Conservation (phyloP, 805 yeast species). For the Hanseniaspora clermontiae region DNA sequence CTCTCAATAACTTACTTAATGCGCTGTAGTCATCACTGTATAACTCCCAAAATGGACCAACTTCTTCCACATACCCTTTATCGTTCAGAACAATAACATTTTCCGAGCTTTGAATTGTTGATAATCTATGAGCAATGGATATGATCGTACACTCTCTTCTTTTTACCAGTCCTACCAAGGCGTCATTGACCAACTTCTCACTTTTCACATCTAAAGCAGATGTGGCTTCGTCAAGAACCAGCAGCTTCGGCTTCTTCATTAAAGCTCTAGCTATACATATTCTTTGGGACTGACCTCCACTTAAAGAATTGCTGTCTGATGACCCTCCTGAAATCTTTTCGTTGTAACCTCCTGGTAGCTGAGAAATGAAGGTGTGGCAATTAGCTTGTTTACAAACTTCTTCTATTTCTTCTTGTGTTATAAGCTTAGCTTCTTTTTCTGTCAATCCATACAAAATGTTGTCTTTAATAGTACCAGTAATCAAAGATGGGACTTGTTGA, state of each 20-base stretch:
- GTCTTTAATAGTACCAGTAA: constrained; percentile 70
- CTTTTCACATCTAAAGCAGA: constrained; percentile 72
- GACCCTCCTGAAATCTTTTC: constrained; percentile 60
- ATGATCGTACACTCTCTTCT: constrained; percentile 61
- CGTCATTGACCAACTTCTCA: constrained; percentile 64
- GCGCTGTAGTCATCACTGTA: constrained; percentile 35
- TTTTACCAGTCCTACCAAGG: constrained; percentile 50
- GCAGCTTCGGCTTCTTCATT: constrained; percentile 57
- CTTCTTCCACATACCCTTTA: constrained; percentile 71
- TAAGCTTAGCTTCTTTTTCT: constrained; percentile 40
- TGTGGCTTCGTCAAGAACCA: constrained; percentile 77
- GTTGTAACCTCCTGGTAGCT: constrained; percentile 52
- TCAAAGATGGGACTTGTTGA: constrained; percentile 62
- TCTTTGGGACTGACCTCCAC: constrained; percentile 92
- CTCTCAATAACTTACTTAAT: constrained; percentile 30
- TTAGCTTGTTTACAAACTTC: constrained; percentile 41
- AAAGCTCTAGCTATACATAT: constrained; percentile 79
- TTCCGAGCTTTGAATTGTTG: constrained; percentile 80
- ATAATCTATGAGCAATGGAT: constrained; percentile 83
- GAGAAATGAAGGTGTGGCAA: constrained; percentile 45
- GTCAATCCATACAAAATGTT: constrained; percentile 57
- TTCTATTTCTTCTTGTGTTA: constrained; percentile 36
- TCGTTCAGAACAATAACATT: constrained; percentile 70
- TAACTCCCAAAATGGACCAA: constrained; percentile 50
- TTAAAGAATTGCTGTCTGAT: constrained; percentile 33